Conservation (phyloP, 2,329 filamentous ascomycete genomes). For the Botrytis fabae region DNA sequence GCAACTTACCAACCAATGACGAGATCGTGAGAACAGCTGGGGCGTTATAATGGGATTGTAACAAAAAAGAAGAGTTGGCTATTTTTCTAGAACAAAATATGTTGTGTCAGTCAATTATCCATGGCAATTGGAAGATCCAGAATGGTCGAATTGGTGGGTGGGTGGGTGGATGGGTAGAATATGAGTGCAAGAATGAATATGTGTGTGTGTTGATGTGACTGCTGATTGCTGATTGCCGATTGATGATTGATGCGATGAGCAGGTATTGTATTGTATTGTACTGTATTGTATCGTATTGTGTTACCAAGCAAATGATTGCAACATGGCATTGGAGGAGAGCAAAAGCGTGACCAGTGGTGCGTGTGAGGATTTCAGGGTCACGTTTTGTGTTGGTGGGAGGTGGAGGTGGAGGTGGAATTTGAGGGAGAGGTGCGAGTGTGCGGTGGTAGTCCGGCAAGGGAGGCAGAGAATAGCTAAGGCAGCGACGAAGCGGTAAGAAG, state of each 20-base stretch:
- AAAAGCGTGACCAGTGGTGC: background rate
- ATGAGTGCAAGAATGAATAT: background rate
- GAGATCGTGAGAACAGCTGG: background rate
- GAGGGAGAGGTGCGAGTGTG: background rate
- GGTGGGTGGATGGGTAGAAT: background rate
- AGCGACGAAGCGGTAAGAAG: conserved; percentile 12
- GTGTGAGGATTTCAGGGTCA: background rate
- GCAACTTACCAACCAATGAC: background rate
- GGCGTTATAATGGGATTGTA: background rate
- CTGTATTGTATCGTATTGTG: background rate
- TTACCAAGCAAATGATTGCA: background rate
- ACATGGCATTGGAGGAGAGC: background rate
- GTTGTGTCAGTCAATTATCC: conserved; percentile 18
- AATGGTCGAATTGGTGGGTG: conserved; percentile 2
- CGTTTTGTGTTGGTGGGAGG: conserved; percentile 4
- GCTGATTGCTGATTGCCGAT: background rate
- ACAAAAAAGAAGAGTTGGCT: background rate
- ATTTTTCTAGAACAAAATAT: conserved; percentile 11
- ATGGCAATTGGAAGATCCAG: background rate
- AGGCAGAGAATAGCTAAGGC: background rate
- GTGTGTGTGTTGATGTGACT: background rate
- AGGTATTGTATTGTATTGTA: background rate
- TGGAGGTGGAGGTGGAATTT: background rate
- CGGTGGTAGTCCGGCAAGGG: background rate
- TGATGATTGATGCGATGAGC: background rate